A percentile compares a stretch with the other conserved stretches of the same genome.
Conservation (phyloP, 352 stramenopile genomes). For the Phytophthora aleatoria region DNA sequence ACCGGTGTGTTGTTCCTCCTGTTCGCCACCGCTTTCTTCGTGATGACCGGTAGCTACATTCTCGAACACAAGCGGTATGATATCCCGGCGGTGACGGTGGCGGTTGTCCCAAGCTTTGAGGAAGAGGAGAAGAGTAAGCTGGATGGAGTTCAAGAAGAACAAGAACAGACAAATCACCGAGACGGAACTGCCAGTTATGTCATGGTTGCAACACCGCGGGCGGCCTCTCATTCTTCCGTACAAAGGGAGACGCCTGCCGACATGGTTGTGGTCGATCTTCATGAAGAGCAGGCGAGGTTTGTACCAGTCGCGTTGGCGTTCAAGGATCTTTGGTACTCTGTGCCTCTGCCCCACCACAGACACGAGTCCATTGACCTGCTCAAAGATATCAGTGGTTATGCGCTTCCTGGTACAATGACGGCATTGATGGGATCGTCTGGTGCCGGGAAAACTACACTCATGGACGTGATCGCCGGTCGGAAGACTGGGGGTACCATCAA, state of each 20-base stretch:
- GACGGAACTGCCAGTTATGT: conserved; percentile 15
- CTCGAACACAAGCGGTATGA: conserved; percentile 41
- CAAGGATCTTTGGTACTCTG: conserved; percentile 40
- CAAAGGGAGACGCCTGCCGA: not conserved
- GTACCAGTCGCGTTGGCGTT: conserved; percentile 41
- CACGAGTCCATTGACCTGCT: conserved; percentile 65
- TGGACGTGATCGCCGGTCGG: conserved; percentile 73
- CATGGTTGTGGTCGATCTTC: conserved; percentile 19
- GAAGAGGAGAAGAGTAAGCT: conserved; percentile 16
- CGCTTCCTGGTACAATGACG: conserved; percentile 43
- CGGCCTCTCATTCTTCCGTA: not conserved
- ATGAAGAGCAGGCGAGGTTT: conserved; percentile 17
- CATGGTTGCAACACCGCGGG: conserved; percentile 19
- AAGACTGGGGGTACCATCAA: conserved; percentile 78
- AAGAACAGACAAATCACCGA: conserved; percentile 1
- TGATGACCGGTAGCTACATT: conserved; percentile 23
- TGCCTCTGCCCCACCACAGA: conserved; percentile 18
- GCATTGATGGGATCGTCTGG: conserved; percentile 61
- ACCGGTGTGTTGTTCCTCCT: conserved; percentile 27
- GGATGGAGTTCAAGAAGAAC: conserved; percentile 4
- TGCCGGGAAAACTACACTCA: conserved; percentile 73
- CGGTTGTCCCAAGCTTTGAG: conserved; percentile 12
- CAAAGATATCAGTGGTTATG: conserved; percentile 63
- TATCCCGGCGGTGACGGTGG: conserved; percentile 6
- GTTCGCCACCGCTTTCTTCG: conserved; percentile 30